Evolutionary conservation across 176 grass and related monocot genomes (phyloP).

Genomic region (Ensete ventricosum): DNA sequence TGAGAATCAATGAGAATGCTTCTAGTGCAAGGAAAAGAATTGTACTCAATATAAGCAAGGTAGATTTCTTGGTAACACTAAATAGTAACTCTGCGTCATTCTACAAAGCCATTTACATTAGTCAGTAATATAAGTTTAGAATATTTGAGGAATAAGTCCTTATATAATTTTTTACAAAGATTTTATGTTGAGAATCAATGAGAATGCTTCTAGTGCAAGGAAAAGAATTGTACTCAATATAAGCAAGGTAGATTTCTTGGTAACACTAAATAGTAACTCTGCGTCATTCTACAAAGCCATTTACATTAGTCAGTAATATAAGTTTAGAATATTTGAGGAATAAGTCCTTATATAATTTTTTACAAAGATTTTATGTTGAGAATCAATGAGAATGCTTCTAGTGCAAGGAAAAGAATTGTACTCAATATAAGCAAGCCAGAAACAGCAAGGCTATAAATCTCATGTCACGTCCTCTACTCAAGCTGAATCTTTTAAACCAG

Average conservation of each 20-base stretch:
- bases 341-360: neutral
- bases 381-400: neutral
- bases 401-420: neutral
- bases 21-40: neutral
- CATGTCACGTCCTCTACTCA: neutral
- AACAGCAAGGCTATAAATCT: too few relatives aligned
- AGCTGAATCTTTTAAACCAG: neutral
- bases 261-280: neutral
- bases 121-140: too few relatives aligned
- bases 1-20: neutral
- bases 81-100: too few relatives aligned
- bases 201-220: neutral
- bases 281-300: neutral
- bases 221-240: neutral
- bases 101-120: neutral
- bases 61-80: constrained; percentile 18
- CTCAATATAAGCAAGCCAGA: too few relatives aligned
- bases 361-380: neutral
- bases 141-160: neutral
- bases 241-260: constrained; percentile 48
- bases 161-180: neutral
- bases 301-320: neutral
- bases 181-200: neutral
- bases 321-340: neutral
- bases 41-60: neutral